phyloP scores from a whole-genome alignment of 164 flowering plant species.

The Chimonanthus salicifolius region DNA sequence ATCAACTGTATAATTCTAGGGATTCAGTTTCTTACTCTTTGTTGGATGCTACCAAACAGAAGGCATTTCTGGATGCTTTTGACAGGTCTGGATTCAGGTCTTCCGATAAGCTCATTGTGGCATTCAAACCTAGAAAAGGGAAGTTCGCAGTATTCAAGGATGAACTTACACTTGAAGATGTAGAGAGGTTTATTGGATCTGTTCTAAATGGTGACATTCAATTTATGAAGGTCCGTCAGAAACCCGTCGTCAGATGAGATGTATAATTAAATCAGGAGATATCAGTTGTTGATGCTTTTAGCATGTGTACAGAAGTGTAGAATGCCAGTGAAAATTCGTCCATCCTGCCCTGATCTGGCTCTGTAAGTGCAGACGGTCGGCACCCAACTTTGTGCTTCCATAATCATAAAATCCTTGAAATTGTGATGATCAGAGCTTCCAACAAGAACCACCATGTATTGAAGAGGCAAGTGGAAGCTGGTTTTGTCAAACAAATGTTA shows the following conservation, averaged over 20 bases:
- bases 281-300: background rate
- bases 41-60: constrained; percentile 68
- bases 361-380: no score
- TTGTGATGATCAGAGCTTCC: no score
- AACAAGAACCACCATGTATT: no score
- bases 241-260: constrained; percentile 44
- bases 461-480: no score
- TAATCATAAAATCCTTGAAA: no score
- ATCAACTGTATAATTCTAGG: constrained; percentile 27
- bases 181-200: constrained; percentile 59
- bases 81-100: constrained; percentile 64
- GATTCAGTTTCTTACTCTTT: constrained; percentile 57
- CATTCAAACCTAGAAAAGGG: constrained; percentile 74
- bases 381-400: no score
- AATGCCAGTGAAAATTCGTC: background rate
- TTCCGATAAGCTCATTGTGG: constrained; percentile 48
- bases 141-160: constrained; percentile 52
- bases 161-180: constrained; percentile 50
- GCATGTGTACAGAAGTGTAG: background rate
- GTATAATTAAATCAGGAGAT: background rate
- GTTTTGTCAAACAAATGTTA: no score
- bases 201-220: constrained; percentile 73
- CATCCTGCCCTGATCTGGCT: background rate
- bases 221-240: constrained; percentile 51
- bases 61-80: constrained; percentile 58